These are phyloP conservation scores for Gaeumannomyces sp. DNA, from an alignment of 2,329 filamentous ascomycete genomes.

Conservation along the genomic window DNA sequence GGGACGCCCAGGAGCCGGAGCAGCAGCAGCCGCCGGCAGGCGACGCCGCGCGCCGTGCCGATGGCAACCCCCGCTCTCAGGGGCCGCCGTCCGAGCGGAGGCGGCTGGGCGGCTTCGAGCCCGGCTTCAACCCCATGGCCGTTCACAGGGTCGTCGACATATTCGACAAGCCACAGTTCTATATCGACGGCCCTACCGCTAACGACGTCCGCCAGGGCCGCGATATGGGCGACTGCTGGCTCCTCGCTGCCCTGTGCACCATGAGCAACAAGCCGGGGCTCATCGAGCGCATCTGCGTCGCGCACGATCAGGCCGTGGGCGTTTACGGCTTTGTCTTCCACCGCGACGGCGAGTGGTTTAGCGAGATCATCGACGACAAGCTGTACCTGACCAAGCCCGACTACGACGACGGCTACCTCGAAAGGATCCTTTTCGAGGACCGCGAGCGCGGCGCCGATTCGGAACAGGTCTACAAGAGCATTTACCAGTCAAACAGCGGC, in stretches of 20 bases:
- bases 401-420: slow-evolving; percentile 53
- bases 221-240: slow-evolving; percentile 73
- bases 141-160: slow-evolving; percentile 70
- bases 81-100: slow-evolving; percentile 9
- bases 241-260: slow-evolving; percentile 73
- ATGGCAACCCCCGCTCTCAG: slow-evolving; percentile 3
- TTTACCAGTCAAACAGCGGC: slow-evolving; percentile 61
- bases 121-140: slow-evolving; percentile 35
- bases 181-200: slow-evolving; percentile 67
- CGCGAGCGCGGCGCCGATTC: slow-evolving; percentile 40
- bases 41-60: background rate
- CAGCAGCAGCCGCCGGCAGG: background rate
- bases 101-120: slow-evolving; percentile 13
- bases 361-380: slow-evolving; percentile 53
- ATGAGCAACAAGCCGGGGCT: slow-evolving; percentile 66
- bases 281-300: slow-evolving; percentile 69
- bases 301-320: slow-evolving; percentile 63
- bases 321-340: slow-evolving; percentile 85
- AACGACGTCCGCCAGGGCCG: slow-evolving; percentile 74
- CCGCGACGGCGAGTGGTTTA: slow-evolving; percentile 69
- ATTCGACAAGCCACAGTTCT: slow-evolving; percentile 72
- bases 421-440: slow-evolving; percentile 40
- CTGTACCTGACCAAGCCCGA: slow-evolving; percentile 50
- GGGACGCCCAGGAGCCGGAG: background rate
- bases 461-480: slow-evolving; percentile 53